These are phyloP conservation scores for Coemansia sp. DNA, from an alignment of 192 early-diverging fungal species.

Conservation along the genomic window DNA sequence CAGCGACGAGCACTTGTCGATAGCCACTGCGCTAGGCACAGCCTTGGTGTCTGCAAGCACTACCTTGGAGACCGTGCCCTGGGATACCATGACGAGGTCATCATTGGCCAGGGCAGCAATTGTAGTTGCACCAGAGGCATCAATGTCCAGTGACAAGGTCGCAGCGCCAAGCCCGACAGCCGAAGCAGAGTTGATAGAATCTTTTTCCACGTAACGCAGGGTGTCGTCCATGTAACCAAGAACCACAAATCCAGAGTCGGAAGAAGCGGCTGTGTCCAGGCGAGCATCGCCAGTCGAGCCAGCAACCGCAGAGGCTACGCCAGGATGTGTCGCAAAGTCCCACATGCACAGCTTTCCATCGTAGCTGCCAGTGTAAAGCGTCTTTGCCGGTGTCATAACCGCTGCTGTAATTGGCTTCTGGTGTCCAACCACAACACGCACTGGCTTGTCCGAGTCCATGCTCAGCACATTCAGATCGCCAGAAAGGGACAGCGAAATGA, in stretches of 20 bases:
- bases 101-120: conserved; percentile 38
- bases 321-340: conserved; percentile 48
- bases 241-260: conserved; percentile 10
- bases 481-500: conserved; percentile 79
- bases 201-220: conserved; percentile 27
- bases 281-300: conserved; percentile 16
- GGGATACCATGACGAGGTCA: conserved; percentile 19
- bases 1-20: neutral
- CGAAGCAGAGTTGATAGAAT: neutral
- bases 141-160: conserved; percentile 30
- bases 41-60: neutral
- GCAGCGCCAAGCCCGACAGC: conserved; percentile 22
- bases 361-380: conserved; percentile 85
- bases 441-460: conserved; percentile 41
- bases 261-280: conserved; percentile 18
- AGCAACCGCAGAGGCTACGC: conserved; percentile 16
- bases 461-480: conserved; percentile 86
- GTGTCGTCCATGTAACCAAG: conserved; percentile 38
- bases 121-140: conserved; percentile 1
- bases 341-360: conserved; percentile 89
- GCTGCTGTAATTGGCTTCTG: conserved; percentile 76
- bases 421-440: conserved; percentile 65
- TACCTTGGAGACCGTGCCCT: conserved; percentile 6
- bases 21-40: conserved; percentile 20
- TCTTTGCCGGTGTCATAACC: conserved; percentile 63